Base-by-base conservation (phyloP, 257 asterid genomes). In the Vinca minor region DNA sequence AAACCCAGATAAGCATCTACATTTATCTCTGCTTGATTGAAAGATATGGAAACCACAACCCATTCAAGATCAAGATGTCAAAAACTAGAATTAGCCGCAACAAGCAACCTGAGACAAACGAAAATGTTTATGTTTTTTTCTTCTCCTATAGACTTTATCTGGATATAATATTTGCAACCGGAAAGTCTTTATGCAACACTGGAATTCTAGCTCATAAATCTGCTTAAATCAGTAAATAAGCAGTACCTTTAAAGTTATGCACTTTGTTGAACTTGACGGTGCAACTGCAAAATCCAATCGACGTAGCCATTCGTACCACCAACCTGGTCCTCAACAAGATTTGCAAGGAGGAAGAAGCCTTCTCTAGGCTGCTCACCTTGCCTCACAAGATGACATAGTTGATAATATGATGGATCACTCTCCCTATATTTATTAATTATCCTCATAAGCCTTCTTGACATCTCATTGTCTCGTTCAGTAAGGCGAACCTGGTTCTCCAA, bases 341-440 rank as follows among this genome's bases (percentile, higher is more conserved):
- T 84, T 21, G 86, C 65, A 67, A 88, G 96, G 44, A 87, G 74
- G 73, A 84, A 75, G 77, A 79, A 86, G 44, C 89, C 88, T 88
- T 91, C 98, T 72, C 96, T 86, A 0, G 96, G 98, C 64, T 86
- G 94, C 75, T 91, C 98, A 18, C 95, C 96, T 83, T 91, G 98
- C 79, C 94, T 83, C 84, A 91, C 90, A 28, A 86, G 84, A 78
- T 84, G 89, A 68, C 87, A 78, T 20, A 82, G 77, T 78, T 88
- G 95, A 77, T 62, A 88, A 74, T 84, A 84, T 8, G 95, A 82
- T 0, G 78, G 91, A 69, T 88, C 94, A 35, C 80, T 81, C 79
- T 80, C 84, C 75, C 96, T 77, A 60, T 45, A 74, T 63, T 65
- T 83, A 42, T 76, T 52, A 41, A 88, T 80, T 66, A 83, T 65